These are phyloP conservation scores for Trichophyton benhamiae DNA, from an alignment of 2,329 filamentous ascomycete genomes.

Conservation along the genomic window DNA sequence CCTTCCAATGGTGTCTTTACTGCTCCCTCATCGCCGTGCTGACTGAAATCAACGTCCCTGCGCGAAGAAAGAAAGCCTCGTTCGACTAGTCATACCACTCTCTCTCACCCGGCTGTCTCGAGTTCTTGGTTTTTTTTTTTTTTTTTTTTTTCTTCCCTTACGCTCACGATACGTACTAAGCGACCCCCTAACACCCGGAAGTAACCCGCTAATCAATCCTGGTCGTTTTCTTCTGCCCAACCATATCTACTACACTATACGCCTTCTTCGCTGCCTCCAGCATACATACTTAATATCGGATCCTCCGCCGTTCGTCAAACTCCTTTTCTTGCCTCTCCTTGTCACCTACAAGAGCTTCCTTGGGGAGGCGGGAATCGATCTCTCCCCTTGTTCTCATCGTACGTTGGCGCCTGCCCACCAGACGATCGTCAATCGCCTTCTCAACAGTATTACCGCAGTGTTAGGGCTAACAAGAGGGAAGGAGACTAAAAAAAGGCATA, in stretches of 20 bases:
- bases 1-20: background rate
- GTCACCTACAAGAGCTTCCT: background rate
- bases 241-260: background rate
- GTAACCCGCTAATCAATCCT: conserved; percentile 3
- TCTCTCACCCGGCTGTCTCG: background rate
- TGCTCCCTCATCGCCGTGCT: background rate
- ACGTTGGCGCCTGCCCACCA: background rate
- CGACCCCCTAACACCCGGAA: conserved; percentile 1
- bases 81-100: background rate
- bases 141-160: background rate
- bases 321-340: background rate
- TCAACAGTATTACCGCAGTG: background rate
- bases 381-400: background rate
- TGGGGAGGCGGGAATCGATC: background rate
- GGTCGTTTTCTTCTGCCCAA: background rate
- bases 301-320: background rate
- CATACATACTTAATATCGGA: background rate
- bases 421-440: background rate
- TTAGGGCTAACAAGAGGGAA: background rate
- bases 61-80: background rate
- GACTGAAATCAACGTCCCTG: background rate
- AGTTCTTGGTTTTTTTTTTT: background rate
- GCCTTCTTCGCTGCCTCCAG: background rate
- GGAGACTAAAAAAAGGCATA: background rate
- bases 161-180: background rate